Evolutionary conservation across 139 green algal species (phyloP).

Genomic region (Astrephomene gubernaculifera): DNA sequence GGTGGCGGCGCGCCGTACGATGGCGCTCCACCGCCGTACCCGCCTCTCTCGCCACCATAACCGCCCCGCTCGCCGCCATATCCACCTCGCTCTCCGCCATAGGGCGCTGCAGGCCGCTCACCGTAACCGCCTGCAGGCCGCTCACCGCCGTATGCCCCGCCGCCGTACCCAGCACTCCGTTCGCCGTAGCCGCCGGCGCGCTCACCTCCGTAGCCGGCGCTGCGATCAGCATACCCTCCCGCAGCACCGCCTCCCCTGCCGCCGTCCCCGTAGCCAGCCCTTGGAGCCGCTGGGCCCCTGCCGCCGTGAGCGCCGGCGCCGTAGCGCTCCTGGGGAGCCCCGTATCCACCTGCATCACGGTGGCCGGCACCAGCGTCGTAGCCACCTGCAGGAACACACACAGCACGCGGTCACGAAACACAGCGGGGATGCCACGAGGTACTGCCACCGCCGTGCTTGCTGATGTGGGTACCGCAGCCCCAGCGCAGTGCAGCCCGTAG

Average conservation of each 20-base stretch:
- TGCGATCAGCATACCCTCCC: not conserved
- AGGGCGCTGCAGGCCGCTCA: not conserved
- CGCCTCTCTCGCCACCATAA: no score
- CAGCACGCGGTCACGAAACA: not conserved
- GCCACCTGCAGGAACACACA: not conserved
- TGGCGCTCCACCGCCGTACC: not conserved
- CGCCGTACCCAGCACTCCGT: constrained; percentile 2
- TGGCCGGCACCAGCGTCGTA: constrained; percentile 8
- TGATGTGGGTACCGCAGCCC: not conserved
- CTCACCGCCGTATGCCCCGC: not conserved
- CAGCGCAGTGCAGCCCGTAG: not conserved
- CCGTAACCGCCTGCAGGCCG: not conserved
- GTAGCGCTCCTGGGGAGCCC: constrained; percentile 1
- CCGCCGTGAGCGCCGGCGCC: not conserved
- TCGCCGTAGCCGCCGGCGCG: constrained; percentile 12
- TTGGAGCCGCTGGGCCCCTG: not conserved
- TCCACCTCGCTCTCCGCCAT: not conserved
- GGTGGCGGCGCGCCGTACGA: not conserved
- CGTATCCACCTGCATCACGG: constrained; percentile 10
- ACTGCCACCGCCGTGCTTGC: no score
- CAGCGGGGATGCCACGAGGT: no score
- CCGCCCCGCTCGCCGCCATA: no score
- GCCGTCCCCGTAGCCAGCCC: not conserved
- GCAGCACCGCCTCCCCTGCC: not conserved
- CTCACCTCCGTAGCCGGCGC: not conserved